Conservation (phyloP, 768 basidiomycete genomes). For the Suillus decipiens region DNA sequence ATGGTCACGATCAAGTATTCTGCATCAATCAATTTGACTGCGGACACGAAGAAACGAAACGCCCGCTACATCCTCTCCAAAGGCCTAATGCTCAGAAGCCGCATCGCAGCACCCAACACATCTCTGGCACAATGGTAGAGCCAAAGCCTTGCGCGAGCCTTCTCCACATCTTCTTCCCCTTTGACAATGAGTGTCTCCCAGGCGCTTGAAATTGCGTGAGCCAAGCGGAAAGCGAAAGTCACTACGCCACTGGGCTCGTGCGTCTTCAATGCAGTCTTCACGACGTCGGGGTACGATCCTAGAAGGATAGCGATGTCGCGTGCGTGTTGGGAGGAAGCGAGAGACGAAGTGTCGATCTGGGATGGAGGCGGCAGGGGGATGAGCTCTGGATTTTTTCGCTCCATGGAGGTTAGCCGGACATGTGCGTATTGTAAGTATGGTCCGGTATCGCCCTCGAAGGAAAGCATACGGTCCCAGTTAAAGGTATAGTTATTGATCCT, state of each 20-base stretch:
- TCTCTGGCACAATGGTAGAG: conserved; percentile 87
- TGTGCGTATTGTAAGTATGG: conserved; percentile 97
- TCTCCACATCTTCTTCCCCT: conserved; percentile 73
- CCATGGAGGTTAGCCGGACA: conserved; percentile 87
- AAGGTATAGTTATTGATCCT: conserved; percentile 97
- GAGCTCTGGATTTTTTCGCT: conserved; percentile 88
- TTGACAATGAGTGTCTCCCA: conserved; percentile 92
- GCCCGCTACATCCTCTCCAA: conserved; percentile 83
- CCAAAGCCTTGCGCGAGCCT: conserved; percentile 85
- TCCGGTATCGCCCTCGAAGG: conserved; percentile 95
- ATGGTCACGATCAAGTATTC: neutral
- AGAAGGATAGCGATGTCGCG: conserved; percentile 87
- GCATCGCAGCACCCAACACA: conserved; percentile 86
- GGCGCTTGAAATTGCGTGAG: conserved; percentile 87
- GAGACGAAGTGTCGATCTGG: conserved; percentile 67
- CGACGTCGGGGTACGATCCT: conserved; percentile 89
- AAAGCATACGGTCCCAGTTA: conserved; percentile 92
- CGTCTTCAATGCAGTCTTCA: conserved; percentile 79
- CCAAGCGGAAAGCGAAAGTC: conserved; percentile 84
- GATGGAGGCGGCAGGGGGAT: conserved; percentile 70
- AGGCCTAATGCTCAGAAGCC: conserved; percentile 84
- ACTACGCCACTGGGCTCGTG: conserved; percentile 92
- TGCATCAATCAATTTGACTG: neutral
- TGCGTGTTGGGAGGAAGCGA: conserved; percentile 69
- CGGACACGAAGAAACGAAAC: neutral